phyloP scores from a whole-genome alignment of 2,329 filamentous ascomycete genomes.

The Neofusicoccum sp. region DNA sequence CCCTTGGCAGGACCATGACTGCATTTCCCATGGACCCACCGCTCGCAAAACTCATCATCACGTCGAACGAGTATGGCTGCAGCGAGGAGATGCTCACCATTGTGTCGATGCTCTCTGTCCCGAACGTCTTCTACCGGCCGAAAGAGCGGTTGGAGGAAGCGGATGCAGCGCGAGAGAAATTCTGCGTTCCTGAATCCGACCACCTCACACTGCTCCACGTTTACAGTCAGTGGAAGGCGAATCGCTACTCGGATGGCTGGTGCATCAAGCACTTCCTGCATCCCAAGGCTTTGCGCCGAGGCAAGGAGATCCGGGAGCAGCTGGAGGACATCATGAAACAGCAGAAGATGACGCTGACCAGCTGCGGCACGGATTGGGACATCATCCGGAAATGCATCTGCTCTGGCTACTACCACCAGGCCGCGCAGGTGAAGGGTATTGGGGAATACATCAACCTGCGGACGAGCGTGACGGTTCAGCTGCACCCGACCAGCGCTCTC shows the following conservation, averaged over 20 bases:
- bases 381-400: slow-evolving; percentile 94
- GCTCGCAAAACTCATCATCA: slow-evolving; percentile 91
- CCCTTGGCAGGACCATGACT: slow-evolving; percentile 88
- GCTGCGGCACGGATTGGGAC: slow-evolving; percentile 97
- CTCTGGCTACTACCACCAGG: slow-evolving; percentile 96
- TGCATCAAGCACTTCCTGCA: slow-evolving; percentile 92
- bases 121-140: slow-evolving; percentile 93
- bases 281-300: slow-evolving; percentile 85
- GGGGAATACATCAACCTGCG: slow-evolving; percentile 97
- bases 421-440: slow-evolving; percentile 90
- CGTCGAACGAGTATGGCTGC: slow-evolving; percentile 83
- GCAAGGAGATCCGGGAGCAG: slow-evolving; percentile 92
- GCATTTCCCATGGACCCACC: slow-evolving; percentile 98
- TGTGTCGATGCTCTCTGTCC: slow-evolving; percentile 95
- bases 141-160: slow-evolving; percentile 97
- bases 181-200: slow-evolving; percentile 97
- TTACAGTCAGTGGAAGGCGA: slow-evolving; percentile 91
- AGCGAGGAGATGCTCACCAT: slow-evolving; percentile 98
- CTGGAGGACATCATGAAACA: slow-evolving; percentile 90
- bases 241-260: slow-evolving; percentile 88
- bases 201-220: slow-evolving; percentile 95
- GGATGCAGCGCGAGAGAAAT: slow-evolving; percentile 92
- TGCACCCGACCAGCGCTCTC: slow-evolving; percentile 90
- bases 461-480: slow-evolving; percentile 87
- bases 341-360: slow-evolving; percentile 83